Evolutionary conservation across 108 stramenopile genomes (phyloP).

Genomic region (Epipyxis sp.): DNA sequence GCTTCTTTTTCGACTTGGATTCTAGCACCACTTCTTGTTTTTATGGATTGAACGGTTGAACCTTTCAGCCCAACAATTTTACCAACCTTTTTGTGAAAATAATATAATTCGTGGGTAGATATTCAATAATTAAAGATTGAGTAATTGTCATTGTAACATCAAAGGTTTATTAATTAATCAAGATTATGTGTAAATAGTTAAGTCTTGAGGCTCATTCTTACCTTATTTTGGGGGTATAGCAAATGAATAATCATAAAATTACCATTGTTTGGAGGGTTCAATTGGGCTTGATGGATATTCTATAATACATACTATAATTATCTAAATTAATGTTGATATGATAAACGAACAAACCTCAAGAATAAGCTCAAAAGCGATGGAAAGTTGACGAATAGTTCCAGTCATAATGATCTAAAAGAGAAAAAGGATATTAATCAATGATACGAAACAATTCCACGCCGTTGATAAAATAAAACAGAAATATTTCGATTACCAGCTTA

Average conservation of each 20-base stretch:
- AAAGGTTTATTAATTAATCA: too few relatives aligned
- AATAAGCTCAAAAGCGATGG: background rate
- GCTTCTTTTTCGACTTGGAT: constrained; percentile 7
- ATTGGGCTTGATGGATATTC: too few relatives aligned
- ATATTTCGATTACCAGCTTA: background rate
- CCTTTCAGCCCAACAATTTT: constrained; percentile 6
- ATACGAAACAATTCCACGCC: background rate
- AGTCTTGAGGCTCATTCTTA: too few relatives aligned
- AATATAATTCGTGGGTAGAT: background rate
- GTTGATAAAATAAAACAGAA: too few relatives aligned
- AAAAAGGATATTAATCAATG: background rate
- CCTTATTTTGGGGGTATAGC: too few relatives aligned
- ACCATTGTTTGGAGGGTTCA: too few relatives aligned
- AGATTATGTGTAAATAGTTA: too few relatives aligned
- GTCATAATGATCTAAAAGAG: background rate
- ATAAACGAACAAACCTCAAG: background rate
- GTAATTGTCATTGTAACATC: too few relatives aligned
- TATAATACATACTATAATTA: too few relatives aligned
- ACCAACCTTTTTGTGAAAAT: constrained; percentile 1
- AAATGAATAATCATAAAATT: too few relatives aligned
- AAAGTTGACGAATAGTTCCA: background rate
- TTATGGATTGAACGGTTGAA: background rate
- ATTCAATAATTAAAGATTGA: background rate
- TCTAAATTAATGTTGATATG: too few relatives aligned
- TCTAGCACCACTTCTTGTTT: background rate